Evolutionary conservation across 2,329 filamentous ascomycete species (phyloP), one percentile per base, ranked within the genome.

Genomic region (Pseudophaeomoniella oleicola): DNA sequence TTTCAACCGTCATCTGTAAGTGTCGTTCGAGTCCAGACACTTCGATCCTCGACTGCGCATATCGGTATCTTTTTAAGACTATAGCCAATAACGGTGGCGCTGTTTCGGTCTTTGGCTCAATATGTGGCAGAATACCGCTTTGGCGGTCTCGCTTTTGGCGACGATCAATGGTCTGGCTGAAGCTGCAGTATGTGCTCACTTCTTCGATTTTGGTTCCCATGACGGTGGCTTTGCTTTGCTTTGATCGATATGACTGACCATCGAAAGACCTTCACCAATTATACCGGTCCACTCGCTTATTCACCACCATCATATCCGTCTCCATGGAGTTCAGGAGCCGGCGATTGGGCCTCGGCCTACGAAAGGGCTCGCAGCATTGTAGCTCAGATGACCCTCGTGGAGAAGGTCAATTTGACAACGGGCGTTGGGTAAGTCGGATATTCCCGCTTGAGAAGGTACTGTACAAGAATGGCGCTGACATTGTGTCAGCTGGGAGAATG

Each of bases 331-430:
- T 72, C 81, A 43, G 79, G 82, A 13, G 56, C 72, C 4, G 81
- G 81, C 9, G 63, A 71, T 32, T 94, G 86, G 86, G 68, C 72
- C 37, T 71, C 75, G 4, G 84, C 85, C 29, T 87, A 93, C 47
- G 62, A 60, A 14, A 78, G 81, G 56, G 87, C 87, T 1, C 75
- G 72, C 46, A 72, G 68, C 2, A 88, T 94, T 50, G 85, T 94
- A 32, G 80, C 79, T 6, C 76, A 86, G 53, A 61, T 94, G 59
- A 93, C 85, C 1, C 67, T 94, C 22, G 53, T 76, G 9, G 87
- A 94, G 57, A 94, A 94, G 63, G 85, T 96, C 58, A 96, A 96
- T 57, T 57, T 98, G 44, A 96, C 88, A 2, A 94, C 87, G 1
- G 88, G 88, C 56, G 73, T 81, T 44, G 86, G 86, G 72, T 88